Percentiles rank a stretch among this genome's conserved stretches.
These are phyloP conservation scores for Tylopilus cervinicoccineus DNA, from an alignment of 768 basidiomycete genomes.

Conservation along the genomic window DNA sequence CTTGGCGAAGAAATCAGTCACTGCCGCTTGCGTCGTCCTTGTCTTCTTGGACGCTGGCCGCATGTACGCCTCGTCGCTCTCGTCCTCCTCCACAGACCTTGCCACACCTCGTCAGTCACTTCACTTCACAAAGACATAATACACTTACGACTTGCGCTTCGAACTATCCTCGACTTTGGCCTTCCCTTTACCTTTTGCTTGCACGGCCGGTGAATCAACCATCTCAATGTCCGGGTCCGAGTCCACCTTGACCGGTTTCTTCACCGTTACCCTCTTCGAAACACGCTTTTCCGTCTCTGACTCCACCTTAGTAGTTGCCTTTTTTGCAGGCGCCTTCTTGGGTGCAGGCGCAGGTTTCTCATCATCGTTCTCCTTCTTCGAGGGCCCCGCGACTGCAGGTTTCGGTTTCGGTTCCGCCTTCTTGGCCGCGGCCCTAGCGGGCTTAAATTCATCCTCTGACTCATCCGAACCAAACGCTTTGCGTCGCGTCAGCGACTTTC, in stretches of 20 bases:
- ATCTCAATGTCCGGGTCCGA: constrained; percentile 40
- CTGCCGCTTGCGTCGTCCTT: constrained; percentile 35
- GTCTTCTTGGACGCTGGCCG: constrained; percentile 57
- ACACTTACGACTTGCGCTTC: constrained; percentile 69
- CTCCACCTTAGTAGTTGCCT: constrained; percentile 31
- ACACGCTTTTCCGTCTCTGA: constrained; percentile 39
- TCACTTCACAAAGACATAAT: background rate
- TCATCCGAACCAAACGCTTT: constrained; percentile 34
- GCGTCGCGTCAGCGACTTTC: constrained; percentile 47
- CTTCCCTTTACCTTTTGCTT: constrained; percentile 43
- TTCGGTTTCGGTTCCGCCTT: constrained; percentile 29
- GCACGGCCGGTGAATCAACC: constrained; percentile 19
- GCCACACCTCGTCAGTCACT: constrained; percentile 5
- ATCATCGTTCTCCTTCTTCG: constrained; percentile 46
- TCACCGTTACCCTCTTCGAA: constrained; percentile 21
- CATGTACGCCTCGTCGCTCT: constrained; percentile 38
- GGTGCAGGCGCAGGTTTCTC: constrained; percentile 24
- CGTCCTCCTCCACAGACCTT: constrained; percentile 34
- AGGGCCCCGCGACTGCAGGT: constrained; percentile 33
- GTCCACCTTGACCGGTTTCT: constrained; percentile 27
- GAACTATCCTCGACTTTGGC: constrained; percentile 33
- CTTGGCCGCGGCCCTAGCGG: constrained; percentile 44
- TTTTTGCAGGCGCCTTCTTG: constrained; percentile 32
- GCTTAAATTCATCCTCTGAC: constrained; percentile 55
- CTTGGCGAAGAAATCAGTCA: constrained; percentile 64